These are phyloP conservation scores for Fonsecaea multimorphosa DNA, from an alignment of 2,329 filamentous ascomycete genomes.

Conservation along the genomic window DNA sequence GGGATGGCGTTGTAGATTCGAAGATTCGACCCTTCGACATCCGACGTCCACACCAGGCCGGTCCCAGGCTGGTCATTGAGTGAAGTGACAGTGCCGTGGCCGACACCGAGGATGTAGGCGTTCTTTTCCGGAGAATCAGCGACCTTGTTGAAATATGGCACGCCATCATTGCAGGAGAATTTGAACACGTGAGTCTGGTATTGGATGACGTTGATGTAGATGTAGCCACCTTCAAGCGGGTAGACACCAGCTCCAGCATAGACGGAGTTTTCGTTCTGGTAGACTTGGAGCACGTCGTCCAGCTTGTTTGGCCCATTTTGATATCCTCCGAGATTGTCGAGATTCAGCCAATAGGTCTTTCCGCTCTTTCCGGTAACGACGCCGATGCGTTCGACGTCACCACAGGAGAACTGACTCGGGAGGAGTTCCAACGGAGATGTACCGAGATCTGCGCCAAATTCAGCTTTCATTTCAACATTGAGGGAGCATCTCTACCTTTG, in stretches of 20 bases:
- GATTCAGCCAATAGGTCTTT: constrained; percentile 51
- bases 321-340: constrained; percentile 52
- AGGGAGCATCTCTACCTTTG: constrained; percentile 39
- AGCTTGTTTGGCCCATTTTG: constrained; percentile 47
- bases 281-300: constrained; percentile 49
- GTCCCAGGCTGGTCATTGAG: constrained; percentile 39
- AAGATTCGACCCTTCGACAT: constrained; percentile 41
- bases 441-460: constrained; percentile 51
- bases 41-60: constrained; percentile 42
- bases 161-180: constrained; percentile 44
- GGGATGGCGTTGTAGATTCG: constrained; percentile 42
- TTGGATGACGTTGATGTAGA: constrained; percentile 48
- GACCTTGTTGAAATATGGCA: constrained; percentile 44
- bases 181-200: constrained; percentile 44
- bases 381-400: constrained; percentile 53
- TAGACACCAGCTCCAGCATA: constrained; percentile 51
- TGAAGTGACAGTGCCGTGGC: constrained; percentile 43
- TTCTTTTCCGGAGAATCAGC: constrained; percentile 42
- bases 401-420: constrained; percentile 34
- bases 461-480: not conserved
- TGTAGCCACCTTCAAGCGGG: constrained; percentile 52
- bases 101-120: constrained; percentile 45
- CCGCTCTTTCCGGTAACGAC: constrained; percentile 60
- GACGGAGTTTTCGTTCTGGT: constrained; percentile 44
- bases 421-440: constrained; percentile 39